phyloP scores from a whole-genome alignment of 192 early-diverging fungal genomes.

The Backusella macrospora region DNA sequence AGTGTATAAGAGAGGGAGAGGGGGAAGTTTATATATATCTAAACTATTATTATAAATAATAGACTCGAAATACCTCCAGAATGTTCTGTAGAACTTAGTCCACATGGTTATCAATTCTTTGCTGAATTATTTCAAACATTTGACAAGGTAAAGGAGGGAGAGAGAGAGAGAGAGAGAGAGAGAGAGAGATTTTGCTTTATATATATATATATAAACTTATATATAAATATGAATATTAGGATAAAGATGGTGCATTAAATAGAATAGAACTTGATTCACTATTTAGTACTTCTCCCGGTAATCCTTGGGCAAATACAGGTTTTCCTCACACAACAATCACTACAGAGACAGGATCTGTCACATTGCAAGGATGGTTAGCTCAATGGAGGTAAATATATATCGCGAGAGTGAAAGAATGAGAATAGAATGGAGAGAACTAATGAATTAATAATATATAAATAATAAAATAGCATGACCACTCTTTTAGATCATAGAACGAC shows the following conservation, averaged over 20 bases:
- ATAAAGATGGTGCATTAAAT: conserved; percentile 95
- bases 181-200: no score
- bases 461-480: conserved; percentile 84
- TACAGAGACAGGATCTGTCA: conserved; percentile 86
- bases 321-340: conserved; percentile 93
- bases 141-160: conserved; percentile 67
- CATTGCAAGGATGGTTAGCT: conserved; percentile 96
- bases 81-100: conserved; percentile 93
- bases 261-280: conserved; percentile 80
- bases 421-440: neutral
- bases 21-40: neutral
- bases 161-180: neutral
- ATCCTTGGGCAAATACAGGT: conserved; percentile 88
- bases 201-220: conserved; percentile 10
- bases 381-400: conserved; percentile 85
- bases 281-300: conserved; percentile 88
- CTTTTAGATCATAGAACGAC: conserved; percentile 88
- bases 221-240: conserved; percentile 43
- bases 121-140: conserved; percentile 92
- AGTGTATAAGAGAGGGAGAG: neutral
- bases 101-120: conserved; percentile 93
- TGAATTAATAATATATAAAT: neutral
- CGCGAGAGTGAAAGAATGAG: neutral
- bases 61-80: conserved; percentile 88
- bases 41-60: neutral